Base-by-base conservation (phyloP, 768 basidiomycete species). In the Suillus plorans region DNA sequence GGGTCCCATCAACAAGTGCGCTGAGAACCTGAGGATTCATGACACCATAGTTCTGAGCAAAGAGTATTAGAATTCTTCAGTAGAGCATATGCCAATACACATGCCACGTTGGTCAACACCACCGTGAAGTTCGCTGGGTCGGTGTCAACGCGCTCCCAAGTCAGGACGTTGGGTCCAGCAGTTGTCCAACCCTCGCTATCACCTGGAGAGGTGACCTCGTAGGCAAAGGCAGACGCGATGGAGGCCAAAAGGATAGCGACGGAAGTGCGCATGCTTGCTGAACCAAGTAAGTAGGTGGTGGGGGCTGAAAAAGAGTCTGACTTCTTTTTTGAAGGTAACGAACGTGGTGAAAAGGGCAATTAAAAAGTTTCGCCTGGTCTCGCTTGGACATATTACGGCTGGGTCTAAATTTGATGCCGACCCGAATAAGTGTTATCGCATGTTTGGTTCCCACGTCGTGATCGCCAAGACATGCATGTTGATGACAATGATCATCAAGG, bases 51-150 rank as follows among this genome's bases (percentile, higher is more conserved):
- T 79, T 74, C 85, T 85, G 64, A 47, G 66, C 10, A n/a, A 49
- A 37, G 58, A 49, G 28, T 34, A 57, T 47, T 28, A 42, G 41
- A 53, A 42, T 56, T 56, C 20, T 37, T 34, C 60, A n/a, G 44
- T 28, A 64, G 4, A 28, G 37, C 55, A 31, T 22, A 53, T 31
- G 31, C 4, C 42, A 55, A 28, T 18, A 28, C 12, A 73, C 82
- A 52, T 62, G 88, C 91, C 72, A 81, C 74, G 78, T 91, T 91
- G 66, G 80, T 82, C 56, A 96, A 81, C 59, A 92, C 78, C 57
- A 84, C 81, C 16, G 90, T 85, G 75, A 95, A 94, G 77, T 85
- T 92, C 60, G 63, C 31, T 0, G 83, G 76, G 72, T 96, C 94
- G 10, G 89, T 91, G 61, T 67, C 65, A 65, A 93, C 92, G 6